These are phyloP conservation scores for Plantago rigida DNA, from an alignment of 305 asterid genomes.

Conservation along the genomic window DNA sequence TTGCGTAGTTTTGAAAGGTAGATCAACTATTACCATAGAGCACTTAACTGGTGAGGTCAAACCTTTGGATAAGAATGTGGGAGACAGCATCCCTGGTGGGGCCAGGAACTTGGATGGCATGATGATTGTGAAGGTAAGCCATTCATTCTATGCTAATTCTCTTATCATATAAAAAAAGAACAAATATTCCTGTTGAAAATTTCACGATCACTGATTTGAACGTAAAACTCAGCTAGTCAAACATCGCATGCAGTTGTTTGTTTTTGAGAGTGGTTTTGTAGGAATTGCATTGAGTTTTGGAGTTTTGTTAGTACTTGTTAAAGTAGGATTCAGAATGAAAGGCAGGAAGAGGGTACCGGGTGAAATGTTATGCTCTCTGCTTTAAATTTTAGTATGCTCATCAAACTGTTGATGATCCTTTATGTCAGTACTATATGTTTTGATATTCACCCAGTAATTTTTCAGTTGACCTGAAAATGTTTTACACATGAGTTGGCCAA, in stretches of 20 bases:
- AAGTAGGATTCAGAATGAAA: background rate
- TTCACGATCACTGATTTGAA: slow-evolving; percentile 5
- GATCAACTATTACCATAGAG: slow-evolving; percentile 89
- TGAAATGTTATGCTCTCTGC: background rate
- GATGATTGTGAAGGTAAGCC: slow-evolving; percentile 84
- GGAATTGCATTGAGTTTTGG: background rate
- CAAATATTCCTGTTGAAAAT: background rate
- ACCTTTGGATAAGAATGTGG: slow-evolving; percentile 65
- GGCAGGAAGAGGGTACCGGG: no score
- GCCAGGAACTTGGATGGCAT: slow-evolving; percentile 94
- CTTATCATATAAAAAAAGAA: background rate
- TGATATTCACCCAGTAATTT: no score
- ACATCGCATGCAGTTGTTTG: background rate
- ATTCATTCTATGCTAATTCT: slow-evolving; percentile 3
- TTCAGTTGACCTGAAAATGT: no score
- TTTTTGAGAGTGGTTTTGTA: background rate
- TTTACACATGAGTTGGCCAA: no score
- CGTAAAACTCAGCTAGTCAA: background rate
- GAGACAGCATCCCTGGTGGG: slow-evolving; percentile 97
- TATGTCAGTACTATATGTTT: no score
- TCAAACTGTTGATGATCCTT: background rate
- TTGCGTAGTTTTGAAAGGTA: slow-evolving; percentile 79
- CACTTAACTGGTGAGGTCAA: slow-evolving; percentile 95
- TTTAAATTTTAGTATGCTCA: slow-evolving; percentile 4
- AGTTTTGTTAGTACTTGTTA: no score